Conservation (phyloP, 2,329 filamentous ascomycete species). For the Chalaropsis thielavioides region DNA sequence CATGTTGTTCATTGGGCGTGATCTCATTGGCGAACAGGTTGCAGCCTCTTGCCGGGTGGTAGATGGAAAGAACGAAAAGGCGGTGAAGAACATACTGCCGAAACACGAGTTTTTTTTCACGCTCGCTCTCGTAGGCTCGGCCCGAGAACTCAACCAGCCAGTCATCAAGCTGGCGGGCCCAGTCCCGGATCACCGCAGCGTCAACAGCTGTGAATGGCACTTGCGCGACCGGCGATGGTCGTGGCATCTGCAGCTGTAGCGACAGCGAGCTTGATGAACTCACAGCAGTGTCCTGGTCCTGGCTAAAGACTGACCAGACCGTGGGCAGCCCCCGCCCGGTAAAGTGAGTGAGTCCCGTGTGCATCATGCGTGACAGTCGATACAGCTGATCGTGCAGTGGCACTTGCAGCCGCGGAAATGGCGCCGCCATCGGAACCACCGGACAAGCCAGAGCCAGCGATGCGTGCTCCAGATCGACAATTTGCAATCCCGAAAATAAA, state of each 20-base stretch:
- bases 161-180: slow-evolving; percentile 29
- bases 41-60: slow-evolving; percentile 28
- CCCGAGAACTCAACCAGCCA: slow-evolving; percentile 30
- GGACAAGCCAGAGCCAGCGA: slow-evolving; percentile 30
- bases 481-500: slow-evolving; percentile 28
- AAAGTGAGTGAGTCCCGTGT: slow-evolving; percentile 30
- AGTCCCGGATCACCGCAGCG: slow-evolving; percentile 29
- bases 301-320: slow-evolving; percentile 29
- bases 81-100: slow-evolving; percentile 29
- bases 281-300: not conserved
- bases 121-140: slow-evolving; percentile 11
- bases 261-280: slow-evolving; percentile 14
- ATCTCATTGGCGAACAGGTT: slow-evolving; percentile 28
- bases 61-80: slow-evolving; percentile 30
- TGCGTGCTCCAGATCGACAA: slow-evolving; percentile 32
- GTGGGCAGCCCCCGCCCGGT: slow-evolving; percentile 30
- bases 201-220: slow-evolving; percentile 27
- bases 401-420: slow-evolving; percentile 26
- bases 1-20: slow-evolving; percentile 28
- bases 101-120: slow-evolving; percentile 12
- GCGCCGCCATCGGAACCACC: slow-evolving; percentile 29
- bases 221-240: slow-evolving; percentile 12
- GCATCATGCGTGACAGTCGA: slow-evolving; percentile 31
- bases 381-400: slow-evolving; percentile 29
- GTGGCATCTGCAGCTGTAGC: not conserved